Conservation (phyloP, 208 protist species). For the Tritrichomonas musculus region DNA sequence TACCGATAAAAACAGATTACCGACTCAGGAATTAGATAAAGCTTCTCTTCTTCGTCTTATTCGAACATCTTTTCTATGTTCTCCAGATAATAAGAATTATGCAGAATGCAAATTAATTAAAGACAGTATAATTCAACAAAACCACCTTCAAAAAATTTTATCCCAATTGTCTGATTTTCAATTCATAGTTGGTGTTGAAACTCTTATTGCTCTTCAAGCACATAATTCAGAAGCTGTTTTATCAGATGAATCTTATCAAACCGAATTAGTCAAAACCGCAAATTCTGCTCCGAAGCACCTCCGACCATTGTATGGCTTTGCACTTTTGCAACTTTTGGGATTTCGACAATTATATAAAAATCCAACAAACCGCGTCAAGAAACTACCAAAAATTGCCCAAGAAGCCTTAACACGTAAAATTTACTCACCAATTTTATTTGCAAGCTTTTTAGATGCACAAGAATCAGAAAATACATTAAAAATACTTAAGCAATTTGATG, state of each 20-base stretch:
- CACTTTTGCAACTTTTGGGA: neutral
- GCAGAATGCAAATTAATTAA: neutral
- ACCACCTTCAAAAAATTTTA: neutral
- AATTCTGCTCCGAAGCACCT: neutral
- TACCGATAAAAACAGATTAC: no score
- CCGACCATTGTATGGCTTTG: neutral
- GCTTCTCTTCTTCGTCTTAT: neutral
- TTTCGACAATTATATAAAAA: neutral
- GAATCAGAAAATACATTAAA: neutral
- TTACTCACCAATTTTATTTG: neutral
- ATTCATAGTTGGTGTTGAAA: neutral
- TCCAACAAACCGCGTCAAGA: neutral
- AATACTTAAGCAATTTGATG: neutral
- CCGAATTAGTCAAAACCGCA: neutral
- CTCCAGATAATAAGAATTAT: neutral
- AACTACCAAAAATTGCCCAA: neutral
- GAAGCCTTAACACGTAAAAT: neutral
- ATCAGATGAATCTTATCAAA: neutral
- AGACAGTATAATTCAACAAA: neutral
- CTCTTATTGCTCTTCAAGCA: neutral
- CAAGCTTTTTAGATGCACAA: neutral
- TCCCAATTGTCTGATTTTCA: neutral
- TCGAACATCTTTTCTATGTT: neutral
- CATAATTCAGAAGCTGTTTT: neutral
- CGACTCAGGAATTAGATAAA: neutral